These are phyloP conservation scores for Podila minutissima DNA, from an alignment of 192 early-diverging fungal species.

Conservation along the genomic window DNA sequence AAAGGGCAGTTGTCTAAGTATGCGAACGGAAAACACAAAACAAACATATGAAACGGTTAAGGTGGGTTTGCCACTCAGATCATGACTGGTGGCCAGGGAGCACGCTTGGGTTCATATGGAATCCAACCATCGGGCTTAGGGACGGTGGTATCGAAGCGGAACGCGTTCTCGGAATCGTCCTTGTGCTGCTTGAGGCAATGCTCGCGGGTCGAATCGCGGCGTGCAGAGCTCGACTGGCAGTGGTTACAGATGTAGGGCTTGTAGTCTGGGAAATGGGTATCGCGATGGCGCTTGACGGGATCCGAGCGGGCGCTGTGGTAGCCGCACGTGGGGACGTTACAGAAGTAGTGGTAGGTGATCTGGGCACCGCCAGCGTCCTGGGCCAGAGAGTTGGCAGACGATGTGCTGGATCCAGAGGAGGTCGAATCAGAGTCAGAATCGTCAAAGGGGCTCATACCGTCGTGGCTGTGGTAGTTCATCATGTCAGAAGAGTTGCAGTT, in stretches of 20 bases:
- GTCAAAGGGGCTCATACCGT: constrained; percentile 30
- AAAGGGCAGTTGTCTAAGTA: not conserved
- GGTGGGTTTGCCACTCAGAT: not conserved
- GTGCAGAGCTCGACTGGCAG: constrained; percentile 39
- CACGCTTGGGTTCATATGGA: constrained; percentile 45
- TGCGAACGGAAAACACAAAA: not conserved
- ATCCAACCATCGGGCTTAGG: constrained; percentile 52
- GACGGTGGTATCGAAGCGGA: constrained; percentile 32
- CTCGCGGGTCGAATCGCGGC: constrained; percentile 43
- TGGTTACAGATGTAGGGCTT: constrained; percentile 52
- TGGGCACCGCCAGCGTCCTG: not conserved
- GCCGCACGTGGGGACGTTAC: constrained; percentile 48
- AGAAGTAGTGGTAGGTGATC: constrained; percentile 45
- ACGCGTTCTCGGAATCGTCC: constrained; percentile 45
- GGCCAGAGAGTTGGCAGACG: constrained; percentile 9
- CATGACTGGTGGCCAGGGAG: constrained; percentile 49
- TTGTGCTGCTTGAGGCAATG: constrained; percentile 50
- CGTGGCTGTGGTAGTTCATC: constrained; percentile 31
- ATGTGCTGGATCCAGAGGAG: constrained; percentile 39
- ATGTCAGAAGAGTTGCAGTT: constrained; percentile 17
- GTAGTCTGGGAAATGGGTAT: constrained; percentile 49
- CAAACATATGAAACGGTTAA: not conserved
- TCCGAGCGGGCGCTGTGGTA: constrained; percentile 48
- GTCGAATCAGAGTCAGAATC: constrained; percentile 44
- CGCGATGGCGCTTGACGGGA: constrained; percentile 47